Evolutionary conservation across 371 early-diverging fungal species (phyloP).

Genomic region (Nematocida homosporus): DNA sequence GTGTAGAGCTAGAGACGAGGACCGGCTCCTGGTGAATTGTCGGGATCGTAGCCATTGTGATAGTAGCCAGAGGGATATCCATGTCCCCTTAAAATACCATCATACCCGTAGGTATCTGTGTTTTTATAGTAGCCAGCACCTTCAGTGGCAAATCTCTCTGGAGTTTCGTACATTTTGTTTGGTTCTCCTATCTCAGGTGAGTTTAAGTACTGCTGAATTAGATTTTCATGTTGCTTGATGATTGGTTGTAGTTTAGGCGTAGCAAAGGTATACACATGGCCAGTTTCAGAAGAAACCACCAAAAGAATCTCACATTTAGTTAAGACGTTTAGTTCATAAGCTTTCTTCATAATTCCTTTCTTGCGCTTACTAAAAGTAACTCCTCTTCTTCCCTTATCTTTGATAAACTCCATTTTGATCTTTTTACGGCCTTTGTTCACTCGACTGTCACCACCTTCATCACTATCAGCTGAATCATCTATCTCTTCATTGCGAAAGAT

Average conservation of each 20-base stretch:
- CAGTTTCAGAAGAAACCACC: constrained; percentile 84
- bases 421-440: constrained; percentile 73
- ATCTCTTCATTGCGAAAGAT: constrained; percentile 45
- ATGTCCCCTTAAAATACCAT: constrained; percentile 27
- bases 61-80: constrained; percentile 48
- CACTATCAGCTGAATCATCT: constrained; percentile 48
- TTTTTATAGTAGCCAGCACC: constrained; percentile 23
- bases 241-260: constrained; percentile 88
- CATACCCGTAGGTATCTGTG: constrained; percentile 44
- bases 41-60: constrained; percentile 50
- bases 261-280: constrained; percentile 92
- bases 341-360: constrained; percentile 97
- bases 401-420: constrained; percentile 87
- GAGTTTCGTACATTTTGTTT: constrained; percentile 47
- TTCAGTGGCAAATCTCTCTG: constrained; percentile 37
- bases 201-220: constrained; percentile 86
- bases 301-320: constrained; percentile 92
- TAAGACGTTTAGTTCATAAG: constrained; percentile 84
- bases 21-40: constrained; percentile 14
- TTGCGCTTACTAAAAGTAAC: constrained; percentile 95
- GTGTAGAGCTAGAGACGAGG: neutral
- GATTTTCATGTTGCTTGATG: constrained; percentile 80
- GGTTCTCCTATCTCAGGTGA: constrained; percentile 40
- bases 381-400: constrained; percentile 83
- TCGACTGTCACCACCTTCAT: neutral